Base-by-base conservation (phyloP, 2,329 filamentous ascomycete genomes). In the Aspergillus intermedius region DNA sequence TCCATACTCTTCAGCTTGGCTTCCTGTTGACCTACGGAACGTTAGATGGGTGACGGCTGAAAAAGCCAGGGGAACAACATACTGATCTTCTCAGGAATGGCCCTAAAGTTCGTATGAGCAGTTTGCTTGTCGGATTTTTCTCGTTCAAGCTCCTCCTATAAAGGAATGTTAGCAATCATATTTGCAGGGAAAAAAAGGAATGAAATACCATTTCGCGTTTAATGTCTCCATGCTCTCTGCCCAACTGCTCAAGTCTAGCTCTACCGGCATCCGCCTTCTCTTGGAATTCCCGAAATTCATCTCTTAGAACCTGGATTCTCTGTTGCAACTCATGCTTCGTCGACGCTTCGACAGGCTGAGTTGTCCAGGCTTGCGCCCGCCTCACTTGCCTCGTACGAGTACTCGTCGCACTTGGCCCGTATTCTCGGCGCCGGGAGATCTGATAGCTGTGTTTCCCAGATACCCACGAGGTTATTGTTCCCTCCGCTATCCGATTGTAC, bases 371-470 rank as follows among this genome's bases (percentile, higher is more conserved):
- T 32, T 64, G 73, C 4, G 88, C 88, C 2, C 68, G 69, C 13
- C 67, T 74, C 12, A 96, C 71, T 47, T 74, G 73, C 32, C 75
- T 79, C 12, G 86, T 83, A 19, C 77, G 75, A 1, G 87, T 90
- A 1, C 88, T 88, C 43, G 80, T 81, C 12, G 86, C 88, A 43
- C 77, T 73, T 1, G 82, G 79, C 2, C 88, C 89, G 66, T 96
- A 96, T 64, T 97, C 91, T 54, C 75, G 78, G 43, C 91, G 83
- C 13, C 87, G 81, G 5, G 76, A 77, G 45, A 93, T 78, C 17
- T 75, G 76, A 65, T 87, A 91, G 7, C 68, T 71, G 44, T 82
- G 78, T 13, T 72, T 77, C 3, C 83, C 83, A 21, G 86, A 78
- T n/a, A 88, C 81, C 79, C 87, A 96, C 19, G 74, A 78, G 39